Evolutionary conservation across 495 filamentous ascomycete species (phyloP).

Genomic region (Neurospora sp.): DNA sequence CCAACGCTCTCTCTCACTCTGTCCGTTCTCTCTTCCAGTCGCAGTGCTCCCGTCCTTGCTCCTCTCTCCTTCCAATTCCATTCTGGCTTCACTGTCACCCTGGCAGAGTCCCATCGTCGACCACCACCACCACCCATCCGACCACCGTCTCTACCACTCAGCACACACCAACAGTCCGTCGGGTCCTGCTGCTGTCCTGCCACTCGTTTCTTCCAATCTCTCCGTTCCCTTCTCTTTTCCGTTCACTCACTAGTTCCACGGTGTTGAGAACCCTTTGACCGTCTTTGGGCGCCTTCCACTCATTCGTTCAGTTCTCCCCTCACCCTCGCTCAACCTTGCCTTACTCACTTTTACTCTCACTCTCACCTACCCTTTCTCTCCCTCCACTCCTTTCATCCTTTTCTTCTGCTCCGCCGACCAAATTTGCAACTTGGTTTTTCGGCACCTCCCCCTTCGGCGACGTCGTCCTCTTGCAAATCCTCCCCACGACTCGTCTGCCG

Average conservation of each 20-base stretch:
- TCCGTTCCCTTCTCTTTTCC: slow-evolving; percentile 21
- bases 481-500: slow-evolving; percentile 21
- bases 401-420: slow-evolving; percentile 10
- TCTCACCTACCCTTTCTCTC: slow-evolving; percentile 10
- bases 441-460: slow-evolving; percentile 14
- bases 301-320: neutral
- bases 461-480: slow-evolving; percentile 19
- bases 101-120: neutral
- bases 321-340: slow-evolving; percentile 8
- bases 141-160: neutral
- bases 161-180: neutral
- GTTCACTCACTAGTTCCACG: neutral
- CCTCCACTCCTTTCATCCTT: slow-evolving; percentile 7
- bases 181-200: neutral
- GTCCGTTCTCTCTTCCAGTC: neutral
- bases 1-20: neutral
- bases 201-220: neutral
- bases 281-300: slow-evolving; percentile 4
- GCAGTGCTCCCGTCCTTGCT: neutral
- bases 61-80: neutral
- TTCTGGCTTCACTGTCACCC: neutral
- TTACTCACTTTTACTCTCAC: slow-evolving; percentile 14
- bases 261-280: slow-evolving; percentile 4
- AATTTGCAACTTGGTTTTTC: neutral
- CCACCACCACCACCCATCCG: neutral